Percentiles rank a stretch among this genome's conserved stretches.
Conservation (phyloP, 108 stramenopile species). For the Aureococcus anophagefferens region DNA sequence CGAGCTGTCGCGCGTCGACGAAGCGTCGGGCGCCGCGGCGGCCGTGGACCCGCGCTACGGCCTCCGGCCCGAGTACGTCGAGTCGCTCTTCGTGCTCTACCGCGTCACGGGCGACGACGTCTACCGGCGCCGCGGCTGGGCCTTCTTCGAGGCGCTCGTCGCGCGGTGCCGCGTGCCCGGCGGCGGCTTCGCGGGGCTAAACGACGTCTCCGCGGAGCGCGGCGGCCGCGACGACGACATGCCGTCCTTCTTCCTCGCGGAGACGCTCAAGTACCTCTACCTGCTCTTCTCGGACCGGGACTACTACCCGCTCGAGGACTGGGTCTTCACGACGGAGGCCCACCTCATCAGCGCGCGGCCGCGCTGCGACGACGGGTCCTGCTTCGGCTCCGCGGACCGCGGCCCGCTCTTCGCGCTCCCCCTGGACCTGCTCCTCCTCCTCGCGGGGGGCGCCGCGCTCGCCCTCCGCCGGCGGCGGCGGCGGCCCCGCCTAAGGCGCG, state of each 20-base stretch:
- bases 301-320: constrained; percentile 31
- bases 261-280: constrained; percentile 89
- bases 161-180: not conserved
- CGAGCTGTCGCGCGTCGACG: constrained; percentile 22
- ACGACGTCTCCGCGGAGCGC: not conserved
- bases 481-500: too few species aligned
- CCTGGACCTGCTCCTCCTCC: too few species aligned
- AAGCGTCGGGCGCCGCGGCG: not conserved
- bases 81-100: constrained; percentile 37
- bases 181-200: not conserved
- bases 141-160: not conserved
- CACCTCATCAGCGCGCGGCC: constrained; percentile 58
- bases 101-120: constrained; percentile 13
- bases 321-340: constrained; percentile 92
- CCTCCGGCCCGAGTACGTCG: constrained; percentile 46
- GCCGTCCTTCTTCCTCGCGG: constrained; percentile 88
- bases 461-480: too few species aligned
- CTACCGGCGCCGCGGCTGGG: not conserved
- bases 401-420: too few species aligned
- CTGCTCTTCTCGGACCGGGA: constrained; percentile 69
- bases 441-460: too few species aligned
- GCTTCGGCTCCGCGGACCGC: too few species aligned
- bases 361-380: too few species aligned
- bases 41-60: constrained; percentile 28
- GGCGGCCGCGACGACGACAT: constrained; percentile 47